Evolutionary conservation across 345 rosid genomes (phyloP), one percentile per base, ranked within the genome.

Genomic region (Noccaea caerulescens): DNA sequence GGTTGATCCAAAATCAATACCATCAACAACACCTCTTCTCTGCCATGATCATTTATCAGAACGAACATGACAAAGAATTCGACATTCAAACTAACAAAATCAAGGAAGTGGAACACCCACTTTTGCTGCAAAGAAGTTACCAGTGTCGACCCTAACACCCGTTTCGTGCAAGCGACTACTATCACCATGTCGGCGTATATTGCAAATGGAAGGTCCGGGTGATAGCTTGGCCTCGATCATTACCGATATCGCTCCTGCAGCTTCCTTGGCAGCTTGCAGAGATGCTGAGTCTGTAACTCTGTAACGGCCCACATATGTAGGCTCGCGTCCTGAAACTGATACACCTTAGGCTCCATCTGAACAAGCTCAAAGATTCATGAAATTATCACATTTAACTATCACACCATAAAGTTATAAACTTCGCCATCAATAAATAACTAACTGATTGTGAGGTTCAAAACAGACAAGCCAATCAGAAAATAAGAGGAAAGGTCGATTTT

Each of bases 91-190:
- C 56, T 18, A 30, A 63, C 36, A 12, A 45, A 20, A 60, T 43
- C n/a, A 39, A 69, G 39, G 16, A 20, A 56, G 18, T 45, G 7
- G 11, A 11, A 58, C 47, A 44, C 44, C 67, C 74, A 93, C 98
- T 85, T 93, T 93, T 45, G 98, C 96, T 14, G 97, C 98, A 70
- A 93, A 95, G 79, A 93, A 93, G 82, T 93, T 93, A 32, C 97
- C 98, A 78, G 94, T 91, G 55, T 92, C 97, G 9, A 93, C 98
- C 39, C 94, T 91, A 62, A 93, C 98, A 63, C 96, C 94, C 6
- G 86, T 94, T 66, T 91, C 96, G 63, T 91, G 97, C 83, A 82
- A 82, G 8, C 97, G 96, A 68, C 94, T 89, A 67, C 76, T 91
- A 47, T 89, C 97, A 60, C 97, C 98, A 72, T 93, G 98, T 39